These are phyloP conservation scores for Cryptococcus sp. DNA, from an alignment of 1,284 basidiomycete genomes.

Conservation along the genomic window DNA sequence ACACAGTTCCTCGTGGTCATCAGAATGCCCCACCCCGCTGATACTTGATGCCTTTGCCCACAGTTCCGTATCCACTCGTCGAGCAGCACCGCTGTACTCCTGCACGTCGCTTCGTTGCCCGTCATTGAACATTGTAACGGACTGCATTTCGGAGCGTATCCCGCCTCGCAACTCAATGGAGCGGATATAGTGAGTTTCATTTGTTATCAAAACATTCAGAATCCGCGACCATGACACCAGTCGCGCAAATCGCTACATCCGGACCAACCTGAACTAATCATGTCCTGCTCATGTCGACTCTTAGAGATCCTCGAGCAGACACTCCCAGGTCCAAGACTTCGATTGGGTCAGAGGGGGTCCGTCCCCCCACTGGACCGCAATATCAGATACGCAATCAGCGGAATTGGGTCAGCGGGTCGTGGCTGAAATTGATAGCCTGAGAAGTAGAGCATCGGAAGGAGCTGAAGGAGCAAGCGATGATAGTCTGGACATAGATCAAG, in stretches of 20 bases:
- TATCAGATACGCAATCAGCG: constrained; percentile 19
- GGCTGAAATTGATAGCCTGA: too few species aligned
- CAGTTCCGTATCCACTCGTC: constrained; percentile 82
- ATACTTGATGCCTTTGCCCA: neutral
- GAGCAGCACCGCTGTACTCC: constrained; percentile 61
- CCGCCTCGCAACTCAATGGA: constrained; percentile 29
- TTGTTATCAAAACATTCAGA: neutral
- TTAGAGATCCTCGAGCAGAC: constrained; percentile 13
- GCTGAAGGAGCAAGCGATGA: neutral
- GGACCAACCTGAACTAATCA: neutral
- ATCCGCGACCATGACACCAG: neutral
- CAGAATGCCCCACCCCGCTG: too few species aligned
- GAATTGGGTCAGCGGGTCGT: too few species aligned
- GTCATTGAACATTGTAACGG: constrained; percentile 70
- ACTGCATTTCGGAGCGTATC: constrained; percentile 66
- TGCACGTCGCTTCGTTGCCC: constrained; percentile 67
- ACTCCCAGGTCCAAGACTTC: constrained; percentile 69
- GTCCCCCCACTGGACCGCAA: constrained; percentile 69
- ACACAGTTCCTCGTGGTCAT: too few species aligned
- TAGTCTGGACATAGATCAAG: neutral
- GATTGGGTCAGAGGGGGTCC: constrained; percentile 71
- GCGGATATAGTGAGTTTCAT: too few species aligned
- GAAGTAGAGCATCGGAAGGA: too few species aligned
- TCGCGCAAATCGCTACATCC: constrained; percentile 1
- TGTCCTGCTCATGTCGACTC: too few species aligned